Percentiles rank a stretch among this genome's conserved stretches.
Evolutionary conservation across 306 rosid species (phyloP).

Genomic region (Prunus salicina): DNA sequence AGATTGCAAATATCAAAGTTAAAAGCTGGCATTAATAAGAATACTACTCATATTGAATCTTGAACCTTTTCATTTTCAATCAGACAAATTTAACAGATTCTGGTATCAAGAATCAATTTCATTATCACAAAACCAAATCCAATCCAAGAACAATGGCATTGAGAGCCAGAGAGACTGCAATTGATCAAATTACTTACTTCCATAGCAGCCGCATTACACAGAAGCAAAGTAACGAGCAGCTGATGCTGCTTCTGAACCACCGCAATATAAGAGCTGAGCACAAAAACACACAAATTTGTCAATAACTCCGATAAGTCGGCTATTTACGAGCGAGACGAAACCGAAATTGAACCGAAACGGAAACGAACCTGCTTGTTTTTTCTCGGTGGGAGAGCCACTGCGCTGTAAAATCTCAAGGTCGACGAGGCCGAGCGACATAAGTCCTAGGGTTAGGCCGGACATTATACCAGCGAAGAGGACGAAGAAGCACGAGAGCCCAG

Average conservation of each 20-base stretch:
- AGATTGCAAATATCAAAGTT: slow-evolving; percentile 36
- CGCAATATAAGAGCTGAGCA: slow-evolving; percentile 67
- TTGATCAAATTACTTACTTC: slow-evolving; percentile 50
- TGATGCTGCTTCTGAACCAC: slow-evolving; percentile 97
- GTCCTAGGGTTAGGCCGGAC: slow-evolving; percentile 95
- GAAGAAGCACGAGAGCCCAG: slow-evolving; percentile 59
- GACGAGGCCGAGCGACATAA: slow-evolving; percentile 93
- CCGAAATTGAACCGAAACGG: neutral
- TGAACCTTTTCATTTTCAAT: neutral
- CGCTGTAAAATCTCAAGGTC: slow-evolving; percentile 95
- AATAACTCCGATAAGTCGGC: neutral
- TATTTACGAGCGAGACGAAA: neutral
- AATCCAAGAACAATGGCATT: neutral
- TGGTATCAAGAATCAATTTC: neutral
- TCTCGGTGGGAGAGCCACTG: slow-evolving; percentile 78
- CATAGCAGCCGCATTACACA: slow-evolving; percentile 90
- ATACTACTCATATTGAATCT: neutral
- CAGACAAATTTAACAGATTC: neutral
- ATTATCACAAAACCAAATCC: neutral
- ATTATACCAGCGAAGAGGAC: slow-evolving; percentile 94
- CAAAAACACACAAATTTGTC: neutral
- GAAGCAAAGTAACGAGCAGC: slow-evolving; percentile 90
- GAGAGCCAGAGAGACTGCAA: neutral
- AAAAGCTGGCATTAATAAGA: slow-evolving; percentile 5
- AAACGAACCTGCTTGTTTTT: slow-evolving; percentile 78